Conservation (phyloP, 129 eudicot species). For the Helichrysum umbraculigerum region DNA sequence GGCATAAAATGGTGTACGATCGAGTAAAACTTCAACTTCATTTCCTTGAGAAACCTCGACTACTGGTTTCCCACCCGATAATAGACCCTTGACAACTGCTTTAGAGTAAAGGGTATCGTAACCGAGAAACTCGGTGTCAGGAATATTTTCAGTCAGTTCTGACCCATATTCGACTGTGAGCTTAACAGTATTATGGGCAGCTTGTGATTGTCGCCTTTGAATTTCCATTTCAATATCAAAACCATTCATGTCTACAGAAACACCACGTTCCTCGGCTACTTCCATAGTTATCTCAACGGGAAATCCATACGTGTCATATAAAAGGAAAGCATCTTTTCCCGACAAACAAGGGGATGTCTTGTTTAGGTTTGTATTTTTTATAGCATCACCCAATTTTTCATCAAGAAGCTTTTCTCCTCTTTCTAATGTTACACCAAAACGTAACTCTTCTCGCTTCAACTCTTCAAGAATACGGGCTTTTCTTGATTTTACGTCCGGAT, state of each 20-base stretch:
- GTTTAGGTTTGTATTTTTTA: slow-evolving; percentile 34
- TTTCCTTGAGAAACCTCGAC: slow-evolving; percentile 68
- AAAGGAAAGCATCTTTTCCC: slow-evolving; percentile 85
- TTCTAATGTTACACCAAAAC: slow-evolving; percentile 69
- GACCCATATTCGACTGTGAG: slow-evolving; percentile 74
- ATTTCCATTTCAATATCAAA: slow-evolving; percentile 88
- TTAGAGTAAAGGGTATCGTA: slow-evolving; percentile 62
- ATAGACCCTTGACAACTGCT: slow-evolving; percentile 68
- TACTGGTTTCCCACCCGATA: slow-evolving; percentile 72
- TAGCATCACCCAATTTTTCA: slow-evolving; percentile 63
- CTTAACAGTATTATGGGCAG: slow-evolving; percentile 86
- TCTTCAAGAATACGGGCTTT: slow-evolving; percentile 71
- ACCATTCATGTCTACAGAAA: slow-evolving; percentile 64
- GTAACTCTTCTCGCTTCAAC: slow-evolving; percentile 73
- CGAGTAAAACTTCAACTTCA: slow-evolving; percentile 80
- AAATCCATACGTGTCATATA: slow-evolving; percentile 82
- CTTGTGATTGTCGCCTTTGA: slow-evolving; percentile 93
- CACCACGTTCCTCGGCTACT: slow-evolving; percentile 80
- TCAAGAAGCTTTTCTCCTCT: slow-evolving; percentile 90
- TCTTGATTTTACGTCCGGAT: slow-evolving; percentile 60
- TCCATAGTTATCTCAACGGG: slow-evolving; percentile 91
- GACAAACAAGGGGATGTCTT: slow-evolving; percentile 51
- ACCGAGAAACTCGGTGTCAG: slow-evolving; percentile 77
- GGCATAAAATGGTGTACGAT: slow-evolving; percentile 89
- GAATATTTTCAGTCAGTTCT: slow-evolving; percentile 52